Evolutionary conservation across 345 rosid species (phyloP).

Genomic region (Nephelium lappaceum): DNA sequence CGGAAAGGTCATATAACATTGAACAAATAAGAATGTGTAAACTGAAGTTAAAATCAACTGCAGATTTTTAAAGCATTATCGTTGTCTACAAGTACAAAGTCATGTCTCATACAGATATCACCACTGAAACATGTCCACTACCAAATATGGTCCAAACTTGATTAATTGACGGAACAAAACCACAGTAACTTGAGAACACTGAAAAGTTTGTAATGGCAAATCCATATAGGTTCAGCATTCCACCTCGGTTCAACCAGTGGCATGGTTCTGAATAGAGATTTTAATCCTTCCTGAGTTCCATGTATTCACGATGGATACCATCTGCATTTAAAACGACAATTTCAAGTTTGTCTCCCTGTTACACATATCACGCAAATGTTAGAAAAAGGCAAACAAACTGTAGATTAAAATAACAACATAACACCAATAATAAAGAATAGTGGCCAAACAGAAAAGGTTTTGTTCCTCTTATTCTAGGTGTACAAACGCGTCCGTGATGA

Average conservation of each 20-base stretch:
- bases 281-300: slow-evolving; percentile 88
- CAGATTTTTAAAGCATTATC: not conserved
- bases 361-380: not conserved
- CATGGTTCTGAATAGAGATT: not conserved
- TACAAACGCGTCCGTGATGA: not conserved
- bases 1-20: not conserved
- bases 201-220: not conserved
- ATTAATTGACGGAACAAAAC: not conserved
- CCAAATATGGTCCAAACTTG: not conserved
- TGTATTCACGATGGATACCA: slow-evolving; percentile 68
- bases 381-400: not conserved
- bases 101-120: not conserved
- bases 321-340: slow-evolving; percentile 71
- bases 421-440: not conserved
- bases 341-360: slow-evolving; percentile 87
- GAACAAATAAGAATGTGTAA: not conserved
- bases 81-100: not conserved
- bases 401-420: not conserved
- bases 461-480: not conserved
- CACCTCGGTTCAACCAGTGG: not conserved
- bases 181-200: not conserved
- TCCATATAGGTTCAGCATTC: not conserved
- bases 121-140: not conserved
- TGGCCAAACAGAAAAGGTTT: not conserved
- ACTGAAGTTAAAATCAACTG: not conserved